Percentiles rank a stretch among this genome's conserved stretches.
phyloP scores from a whole-genome alignment of 164 flowering plant genomes.

The Sextonia rubra region DNA sequence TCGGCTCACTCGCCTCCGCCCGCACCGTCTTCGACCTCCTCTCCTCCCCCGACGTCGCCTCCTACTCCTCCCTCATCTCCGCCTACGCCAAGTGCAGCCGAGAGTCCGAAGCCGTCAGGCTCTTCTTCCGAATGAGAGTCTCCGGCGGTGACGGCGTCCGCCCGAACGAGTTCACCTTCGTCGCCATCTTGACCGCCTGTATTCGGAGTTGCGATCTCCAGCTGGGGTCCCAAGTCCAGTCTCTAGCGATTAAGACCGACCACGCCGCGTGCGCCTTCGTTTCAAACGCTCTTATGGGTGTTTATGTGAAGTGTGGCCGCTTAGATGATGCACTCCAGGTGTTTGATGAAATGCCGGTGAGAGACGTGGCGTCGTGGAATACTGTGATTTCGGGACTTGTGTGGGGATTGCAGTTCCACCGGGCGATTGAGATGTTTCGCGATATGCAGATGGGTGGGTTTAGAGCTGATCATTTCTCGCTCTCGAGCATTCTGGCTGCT shows the following conservation, averaged over 20 bases:
- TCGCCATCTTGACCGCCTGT: conserved; percentile 75
- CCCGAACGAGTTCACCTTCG: conserved; percentile 66
- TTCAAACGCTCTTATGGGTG: conserved; percentile 58
- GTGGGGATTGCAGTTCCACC: conserved; percentile 35
- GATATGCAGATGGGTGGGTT: conserved; percentile 41
- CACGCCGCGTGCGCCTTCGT: conserved; percentile 39
- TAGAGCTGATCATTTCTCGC: conserved; percentile 49
- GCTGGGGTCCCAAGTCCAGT: conserved; percentile 68
- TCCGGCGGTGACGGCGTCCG: conserved; percentile 38
- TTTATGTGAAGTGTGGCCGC: conserved; percentile 48
- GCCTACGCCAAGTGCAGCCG: conserved; percentile 48
- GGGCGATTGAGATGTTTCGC: conserved; percentile 51
- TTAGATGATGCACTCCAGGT: conserved; percentile 34
- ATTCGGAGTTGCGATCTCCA: conserved; percentile 30
- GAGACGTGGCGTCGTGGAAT: conserved; percentile 78
- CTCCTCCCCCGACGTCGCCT: conserved; percentile 27
- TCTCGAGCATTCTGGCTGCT: conserved; percentile 62
- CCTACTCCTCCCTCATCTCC: conserved; percentile 60
- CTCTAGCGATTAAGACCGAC: conserved; percentile 44
- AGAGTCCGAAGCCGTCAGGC: conserved; percentile 42
- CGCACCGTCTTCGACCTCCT: not conserved
- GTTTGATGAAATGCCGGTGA: conserved; percentile 61
- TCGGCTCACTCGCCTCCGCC: conserved; percentile 4
- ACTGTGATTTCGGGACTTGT: conserved; percentile 60
- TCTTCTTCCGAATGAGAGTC: conserved; percentile 59